Evolutionary conservation across 257 asterid genomes (phyloP).

Genomic region (Solanum lycopersicoides): DNA sequence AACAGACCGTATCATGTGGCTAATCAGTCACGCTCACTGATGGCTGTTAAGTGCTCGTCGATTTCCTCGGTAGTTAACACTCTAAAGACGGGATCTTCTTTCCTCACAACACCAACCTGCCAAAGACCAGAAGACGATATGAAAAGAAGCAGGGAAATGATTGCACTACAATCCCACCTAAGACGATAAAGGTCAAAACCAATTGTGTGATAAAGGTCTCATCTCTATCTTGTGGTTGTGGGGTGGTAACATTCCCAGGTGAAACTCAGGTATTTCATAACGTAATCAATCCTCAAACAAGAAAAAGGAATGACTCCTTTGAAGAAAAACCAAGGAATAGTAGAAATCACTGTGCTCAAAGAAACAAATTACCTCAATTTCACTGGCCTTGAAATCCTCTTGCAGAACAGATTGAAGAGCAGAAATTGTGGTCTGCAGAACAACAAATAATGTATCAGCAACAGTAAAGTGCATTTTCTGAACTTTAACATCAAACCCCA

Average conservation of each 20-base stretch:
- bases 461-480: background rate
- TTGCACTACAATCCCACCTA: background rate
- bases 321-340: background rate
- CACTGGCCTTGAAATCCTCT: constrained; percentile 97
- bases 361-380: constrained; percentile 67
- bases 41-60: constrained; percentile 91
- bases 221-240: background rate
- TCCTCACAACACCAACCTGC: constrained; percentile 91
- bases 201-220: background rate
- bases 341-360: background rate
- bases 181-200: background rate
- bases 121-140: background rate
- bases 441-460: constrained; percentile 1
- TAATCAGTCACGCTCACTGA: constrained; percentile 87
- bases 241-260: background rate
- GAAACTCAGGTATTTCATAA: background rate
- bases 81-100: constrained; percentile 60
- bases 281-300: background rate
- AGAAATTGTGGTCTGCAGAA: constrained; percentile 73
- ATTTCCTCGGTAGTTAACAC: constrained; percentile 85
- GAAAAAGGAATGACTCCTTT: background rate
- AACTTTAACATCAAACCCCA: background rate
- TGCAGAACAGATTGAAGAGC: constrained; percentile 96
- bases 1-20: background rate
- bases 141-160: background rate